These are phyloP conservation scores for Chloromonas sp. DNA, from an alignment of 163 green algal species.

Conservation along the genomic window DNA sequence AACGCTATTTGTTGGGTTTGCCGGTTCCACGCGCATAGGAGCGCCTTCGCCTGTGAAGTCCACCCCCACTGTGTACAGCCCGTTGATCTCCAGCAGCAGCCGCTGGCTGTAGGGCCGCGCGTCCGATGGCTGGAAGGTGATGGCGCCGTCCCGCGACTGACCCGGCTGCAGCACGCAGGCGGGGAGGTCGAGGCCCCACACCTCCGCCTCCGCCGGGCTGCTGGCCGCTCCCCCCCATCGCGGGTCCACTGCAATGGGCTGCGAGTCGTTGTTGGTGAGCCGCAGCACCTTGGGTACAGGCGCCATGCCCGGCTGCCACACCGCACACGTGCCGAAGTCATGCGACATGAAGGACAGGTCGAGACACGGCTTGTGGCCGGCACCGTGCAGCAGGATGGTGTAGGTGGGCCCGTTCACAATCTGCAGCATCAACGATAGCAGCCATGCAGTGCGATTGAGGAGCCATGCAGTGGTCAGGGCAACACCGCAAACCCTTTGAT, in stretches of 20 bases:
- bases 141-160: conserved; percentile 33
- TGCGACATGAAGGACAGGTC: conserved; percentile 57
- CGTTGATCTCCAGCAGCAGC: conserved; percentile 67
- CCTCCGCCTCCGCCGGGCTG: neutral
- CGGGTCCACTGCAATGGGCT: conserved; percentile 57
- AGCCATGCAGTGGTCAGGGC: no score
- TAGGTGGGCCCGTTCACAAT: conserved; percentile 60
- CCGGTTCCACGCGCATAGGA: conserved; percentile 57
- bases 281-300: conserved; percentile 30
- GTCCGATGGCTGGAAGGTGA: conserved; percentile 55
- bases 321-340: conserved; percentile 62
- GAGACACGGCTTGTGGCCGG: conserved; percentile 65
- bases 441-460: no score
- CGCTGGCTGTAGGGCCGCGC: conserved; percentile 23
- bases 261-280: conserved; percentile 60
- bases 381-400: conserved; percentile 44
- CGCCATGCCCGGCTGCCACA: conserved; percentile 56
- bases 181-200: conserved; percentile 20
- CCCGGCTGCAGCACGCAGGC: conserved; percentile 55
- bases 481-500: no score
- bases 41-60: conserved; percentile 54
- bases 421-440: conserved; percentile 19
- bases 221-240: conserved; percentile 25
- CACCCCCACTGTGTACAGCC: conserved; percentile 65
- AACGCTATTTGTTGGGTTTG: conserved; percentile 36